Base-by-base conservation (phyloP, 768 basidiomycete species). In the Macrolepiota fuliginosa region DNA sequence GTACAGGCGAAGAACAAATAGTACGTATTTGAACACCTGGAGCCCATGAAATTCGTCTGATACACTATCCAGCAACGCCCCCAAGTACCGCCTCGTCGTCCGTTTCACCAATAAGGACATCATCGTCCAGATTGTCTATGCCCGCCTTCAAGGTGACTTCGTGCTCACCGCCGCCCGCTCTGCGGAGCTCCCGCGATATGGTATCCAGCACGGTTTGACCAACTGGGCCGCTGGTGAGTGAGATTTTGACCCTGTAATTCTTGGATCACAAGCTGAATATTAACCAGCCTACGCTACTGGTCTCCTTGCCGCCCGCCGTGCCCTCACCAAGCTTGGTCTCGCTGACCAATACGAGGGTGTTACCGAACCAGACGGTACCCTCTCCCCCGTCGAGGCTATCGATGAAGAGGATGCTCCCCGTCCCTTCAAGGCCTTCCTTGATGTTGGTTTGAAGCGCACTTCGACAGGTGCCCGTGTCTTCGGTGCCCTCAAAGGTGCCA, bases 1-100 rank as follows among this genome's bases (percentile, higher is more conserved):
- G 88, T 92, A 62, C 97, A 99, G 84, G 95, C 97, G 62, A 99
- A 99, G 86, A 98, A 98, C 88, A 98, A 98, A 83, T 98, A 97
- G 90, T 91, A 73, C 36, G 87, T 77, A 2, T 50, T 15, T 10
- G 29, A 35, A 12, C 32, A 35, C 55, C 35, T 10, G 32, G 17
- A 27, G 24, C 22, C 35, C 15, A 29, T 24, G 46, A 12, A 39
- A 39, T 24, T 24, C 17, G 36, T 19, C 51, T 63, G 36, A 55
- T 27, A 19, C n/a, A 37, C 6, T 25, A n/a, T 52, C 0, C 54
- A 92, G 90, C 82, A 96, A 96, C 70, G 93, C 94, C 40, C 95
- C 96, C 59, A 97, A 98, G 81, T 97, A 97, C 80, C 94, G 96
- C 68, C 89, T 98, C 54, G 97, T 98, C 65, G 97, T 99, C 73